Evolutionary conservation across 2,329 filamentous ascomycete species (phyloP).

Genomic region (Lomentospora prolificans): DNA sequence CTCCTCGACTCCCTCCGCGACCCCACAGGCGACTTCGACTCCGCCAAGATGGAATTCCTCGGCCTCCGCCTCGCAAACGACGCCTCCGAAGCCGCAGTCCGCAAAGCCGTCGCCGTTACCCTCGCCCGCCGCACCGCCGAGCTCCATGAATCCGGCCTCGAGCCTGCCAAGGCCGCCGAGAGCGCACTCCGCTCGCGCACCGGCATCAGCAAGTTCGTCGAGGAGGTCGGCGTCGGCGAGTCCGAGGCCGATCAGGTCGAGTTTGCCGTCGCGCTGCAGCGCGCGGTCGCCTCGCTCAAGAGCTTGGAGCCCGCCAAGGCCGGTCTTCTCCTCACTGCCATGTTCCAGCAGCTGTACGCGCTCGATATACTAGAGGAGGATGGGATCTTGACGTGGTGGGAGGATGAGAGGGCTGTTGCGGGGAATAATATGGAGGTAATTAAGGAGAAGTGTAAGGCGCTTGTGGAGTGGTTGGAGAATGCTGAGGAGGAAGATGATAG

Average conservation of each 20-base stretch:
- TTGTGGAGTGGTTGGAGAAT: constrained; percentile 78
- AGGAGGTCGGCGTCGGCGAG: constrained; percentile 50
- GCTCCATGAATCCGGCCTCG: constrained; percentile 46
- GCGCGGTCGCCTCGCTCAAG: constrained; percentile 59
- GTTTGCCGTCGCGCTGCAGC: constrained; percentile 72
- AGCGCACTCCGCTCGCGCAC: constrained; percentile 44
- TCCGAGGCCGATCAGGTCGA: constrained; percentile 74
- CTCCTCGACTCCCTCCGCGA: constrained; percentile 78
- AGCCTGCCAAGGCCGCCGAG: constrained; percentile 55
- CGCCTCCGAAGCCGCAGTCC: constrained; percentile 80
- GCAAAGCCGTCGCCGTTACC: constrained; percentile 73
- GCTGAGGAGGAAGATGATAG: constrained; percentile 55
- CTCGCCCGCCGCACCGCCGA: constrained; percentile 75
- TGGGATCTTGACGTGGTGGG: constrained; percentile 83
- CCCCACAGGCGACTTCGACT: constrained; percentile 68
- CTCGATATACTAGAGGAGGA: constrained; percentile 83
- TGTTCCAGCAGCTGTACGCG: constrained; percentile 77
- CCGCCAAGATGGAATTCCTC: constrained; percentile 79
- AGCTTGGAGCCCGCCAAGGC: constrained; percentile 40
- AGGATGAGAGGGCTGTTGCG: constrained; percentile 55
- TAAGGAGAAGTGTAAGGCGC: constrained; percentile 61
- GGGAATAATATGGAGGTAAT: constrained; percentile 61
- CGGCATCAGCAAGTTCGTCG: constrained; percentile 46
- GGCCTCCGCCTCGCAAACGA: constrained; percentile 85
- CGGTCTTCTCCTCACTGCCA: constrained; percentile 60